These are phyloP conservation scores for Pseudevernia furfuracea DNA, from an alignment of 495 filamentous ascomycete species.

Conservation along the genomic window DNA sequence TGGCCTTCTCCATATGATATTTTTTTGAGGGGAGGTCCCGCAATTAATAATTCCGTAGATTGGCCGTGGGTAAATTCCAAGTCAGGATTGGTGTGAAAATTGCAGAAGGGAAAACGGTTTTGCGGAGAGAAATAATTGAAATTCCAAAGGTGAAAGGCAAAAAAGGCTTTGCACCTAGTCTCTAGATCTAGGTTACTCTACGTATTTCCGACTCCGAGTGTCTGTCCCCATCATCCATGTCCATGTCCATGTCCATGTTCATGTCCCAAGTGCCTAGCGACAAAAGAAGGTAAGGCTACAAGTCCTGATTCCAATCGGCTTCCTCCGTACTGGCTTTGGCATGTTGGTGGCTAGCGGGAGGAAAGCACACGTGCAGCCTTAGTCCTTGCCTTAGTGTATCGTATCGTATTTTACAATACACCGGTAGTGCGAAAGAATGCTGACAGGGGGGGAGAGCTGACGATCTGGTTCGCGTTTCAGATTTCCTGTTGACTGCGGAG, in stretches of 20 bases:
- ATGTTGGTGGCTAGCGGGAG: slow-evolving; percentile 18
- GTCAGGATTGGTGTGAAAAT: slow-evolving; percentile 4
- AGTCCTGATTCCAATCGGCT: slow-evolving; percentile 10
- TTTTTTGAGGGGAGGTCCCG: not conserved
- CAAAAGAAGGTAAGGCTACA: slow-evolving; percentile 2
- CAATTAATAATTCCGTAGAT: slow-evolving; percentile 1
- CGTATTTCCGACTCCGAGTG: too few species aligned
- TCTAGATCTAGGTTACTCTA: too few species aligned
- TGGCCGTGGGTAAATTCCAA: not conserved
- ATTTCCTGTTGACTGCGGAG: not conserved
- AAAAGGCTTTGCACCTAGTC: not conserved
- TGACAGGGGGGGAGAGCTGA: not conserved
- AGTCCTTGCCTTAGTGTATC: not conserved
- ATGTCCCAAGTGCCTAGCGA: not conserved
- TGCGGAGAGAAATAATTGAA: not conserved
- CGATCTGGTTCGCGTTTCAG: not conserved
- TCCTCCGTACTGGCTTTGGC: slow-evolving; percentile 1
- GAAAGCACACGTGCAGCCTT: slow-evolving; percentile 10
- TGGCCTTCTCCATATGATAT: not conserved
- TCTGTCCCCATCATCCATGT: too few species aligned
- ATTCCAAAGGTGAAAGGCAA: too few species aligned
- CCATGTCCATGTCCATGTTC: too few species aligned
- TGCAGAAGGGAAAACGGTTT: not conserved
- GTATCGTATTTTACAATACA: slow-evolving; percentile 2
- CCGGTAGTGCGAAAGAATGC: not conserved